Evolutionary conservation across 2,329 filamentous ascomycete genomes (phyloP), one percentile per base, ranked within the genome.

Genomic region (Hypoxylon sp.): DNA sequence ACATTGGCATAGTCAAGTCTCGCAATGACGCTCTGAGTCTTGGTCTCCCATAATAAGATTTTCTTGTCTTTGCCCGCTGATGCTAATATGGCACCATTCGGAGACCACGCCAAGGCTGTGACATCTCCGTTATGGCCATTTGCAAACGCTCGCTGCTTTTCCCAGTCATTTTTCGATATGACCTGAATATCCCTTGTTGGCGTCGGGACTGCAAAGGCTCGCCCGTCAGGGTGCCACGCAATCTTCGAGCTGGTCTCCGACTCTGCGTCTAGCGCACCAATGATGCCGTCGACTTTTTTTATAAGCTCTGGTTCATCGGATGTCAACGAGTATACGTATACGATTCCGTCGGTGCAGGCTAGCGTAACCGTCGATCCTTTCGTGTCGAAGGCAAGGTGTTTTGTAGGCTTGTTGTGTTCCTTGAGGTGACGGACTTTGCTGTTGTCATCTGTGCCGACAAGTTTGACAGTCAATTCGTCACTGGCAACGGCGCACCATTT

Each of bases 401-500:
- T 96, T n/a, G 89, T 86, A n/a, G 91, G 86, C 64, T 89, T 90
- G 31, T 81, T 79, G 68, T 97, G 93, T 42, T 96, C 91, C 58
- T 89, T 85, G 6, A 99, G 79, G 59, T 88, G 87, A 63, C 88
- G 85, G 38, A 96, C 82, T 59, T 84, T 81, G 15, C 79, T 86
- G 70, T 88, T 92, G 67, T 97, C 90, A 35, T 86, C 78, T 21
- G 88, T 88, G 64, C 88, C 89, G 56, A 99, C 90, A 15, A 99
- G 76, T 70, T 96, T 96, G 61, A 97, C 90, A 1, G 87, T 89
- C 51, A 96, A 78, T 71, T 99, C 94, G 70, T 97, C 95, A 78
- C 92, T 97, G n/a, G 92, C 91, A 17, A 97, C 91, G 20, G 94
- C 94, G 59, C 88, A 90, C 92, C 91, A 97, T 64, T 89, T 82